phyloP scores from a whole-genome alignment of 495 filamentous ascomycete species.

The Neurospora sp. region DNA sequence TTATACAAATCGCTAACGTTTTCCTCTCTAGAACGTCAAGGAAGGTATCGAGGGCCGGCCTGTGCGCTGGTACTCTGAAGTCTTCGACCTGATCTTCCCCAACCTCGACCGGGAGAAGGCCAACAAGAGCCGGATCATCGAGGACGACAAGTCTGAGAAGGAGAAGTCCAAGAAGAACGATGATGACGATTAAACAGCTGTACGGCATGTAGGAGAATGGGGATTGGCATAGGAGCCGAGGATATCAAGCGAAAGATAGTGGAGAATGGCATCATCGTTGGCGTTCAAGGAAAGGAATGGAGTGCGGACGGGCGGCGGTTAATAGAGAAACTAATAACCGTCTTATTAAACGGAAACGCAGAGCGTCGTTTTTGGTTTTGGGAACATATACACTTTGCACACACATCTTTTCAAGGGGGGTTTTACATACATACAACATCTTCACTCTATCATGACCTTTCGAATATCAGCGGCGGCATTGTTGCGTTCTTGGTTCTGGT shows the following conservation, averaged over 20 bases:
- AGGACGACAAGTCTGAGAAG: slow-evolving; percentile 46
- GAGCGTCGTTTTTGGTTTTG: neutral
- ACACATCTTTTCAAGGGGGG: neutral
- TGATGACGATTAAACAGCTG: slow-evolving; percentile 14
- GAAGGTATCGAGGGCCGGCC: slow-evolving; percentile 83
- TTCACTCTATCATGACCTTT: neutral
- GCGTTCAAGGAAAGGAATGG: slow-evolving; percentile 7
- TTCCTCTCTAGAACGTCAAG: slow-evolving; percentile 75
- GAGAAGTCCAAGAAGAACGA: slow-evolving; percentile 18
- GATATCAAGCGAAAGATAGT: neutral
- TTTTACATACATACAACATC: neutral
- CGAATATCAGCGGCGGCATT: neutral
- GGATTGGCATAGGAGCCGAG: neutral
- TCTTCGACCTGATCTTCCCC: slow-evolving; percentile 85
- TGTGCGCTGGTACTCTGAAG: slow-evolving; percentile 86
- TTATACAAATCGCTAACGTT: slow-evolving; percentile 23
- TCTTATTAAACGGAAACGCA: neutral
- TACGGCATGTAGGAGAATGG: slow-evolving; percentile 8
- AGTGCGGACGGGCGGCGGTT: neutral
- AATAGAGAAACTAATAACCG: neutral
- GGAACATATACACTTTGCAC: neutral
- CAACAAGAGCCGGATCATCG: slow-evolving; percentile 55
- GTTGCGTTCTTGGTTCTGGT: neutral
- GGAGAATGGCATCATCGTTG: slow-evolving; percentile 4
- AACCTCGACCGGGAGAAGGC: slow-evolving; percentile 63